These are phyloP conservation scores for Pleurostoma richardsiae DNA, from an alignment of 2,329 filamentous ascomycete species.

Conservation along the genomic window DNA sequence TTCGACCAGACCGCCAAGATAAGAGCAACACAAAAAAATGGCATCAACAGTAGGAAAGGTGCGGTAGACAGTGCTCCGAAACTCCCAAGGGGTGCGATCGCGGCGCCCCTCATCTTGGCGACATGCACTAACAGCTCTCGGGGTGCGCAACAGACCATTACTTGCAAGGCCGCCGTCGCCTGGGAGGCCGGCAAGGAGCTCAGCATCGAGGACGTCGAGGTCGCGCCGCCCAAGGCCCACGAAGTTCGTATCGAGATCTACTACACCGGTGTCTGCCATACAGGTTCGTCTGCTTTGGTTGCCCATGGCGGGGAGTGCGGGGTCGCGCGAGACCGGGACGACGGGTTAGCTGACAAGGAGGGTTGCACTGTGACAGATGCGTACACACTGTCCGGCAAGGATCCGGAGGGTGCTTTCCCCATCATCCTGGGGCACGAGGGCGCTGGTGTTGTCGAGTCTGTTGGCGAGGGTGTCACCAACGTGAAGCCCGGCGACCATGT, in stretches of 20 bases:
- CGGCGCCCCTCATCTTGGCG: not conserved
- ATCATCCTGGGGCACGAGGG: slow-evolving; percentile 87
- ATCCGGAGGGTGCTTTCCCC: slow-evolving; percentile 92
- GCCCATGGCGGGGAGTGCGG: not conserved
- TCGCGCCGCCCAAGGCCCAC: slow-evolving; percentile 79
- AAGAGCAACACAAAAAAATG: not conserved
- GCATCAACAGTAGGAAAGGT: slow-evolving; percentile 10
- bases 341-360: not conserved
- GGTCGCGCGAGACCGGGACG: not conserved
- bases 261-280: slow-evolving; percentile 99
- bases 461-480: slow-evolving; percentile 90
- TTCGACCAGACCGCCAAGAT: not conserved
- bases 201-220: slow-evolving; percentile 86
- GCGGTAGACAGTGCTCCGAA: not conserved
- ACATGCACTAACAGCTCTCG: not conserved
- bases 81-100: not conserved
- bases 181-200: slow-evolving; percentile 95
- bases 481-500: slow-evolving; percentile 94
- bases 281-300: slow-evolving; percentile 29
- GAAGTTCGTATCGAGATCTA: slow-evolving; percentile 96
- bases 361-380: slow-evolving; percentile 54
- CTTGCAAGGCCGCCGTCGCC: slow-evolving; percentile 76
- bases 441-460: slow-evolving; percentile 86
- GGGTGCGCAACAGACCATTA: slow-evolving; percentile 4
- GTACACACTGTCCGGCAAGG: slow-evolving; percentile 93